Evolutionary conservation across 345 rosid genomes (phyloP).

Genomic region (Brassica nigra): DNA sequence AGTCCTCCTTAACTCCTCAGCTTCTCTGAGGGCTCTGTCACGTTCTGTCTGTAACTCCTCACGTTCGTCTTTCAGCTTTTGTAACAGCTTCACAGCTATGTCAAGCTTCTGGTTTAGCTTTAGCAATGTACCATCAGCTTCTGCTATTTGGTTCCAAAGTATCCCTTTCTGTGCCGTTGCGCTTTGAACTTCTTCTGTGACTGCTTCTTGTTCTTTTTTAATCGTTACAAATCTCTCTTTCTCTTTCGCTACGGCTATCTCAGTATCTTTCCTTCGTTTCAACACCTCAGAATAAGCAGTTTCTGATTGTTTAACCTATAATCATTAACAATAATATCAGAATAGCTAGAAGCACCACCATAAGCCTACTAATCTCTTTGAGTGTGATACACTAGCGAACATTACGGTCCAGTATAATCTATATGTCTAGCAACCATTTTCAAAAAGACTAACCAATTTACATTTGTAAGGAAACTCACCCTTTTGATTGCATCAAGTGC

Average conservation of each 20-base stretch:
- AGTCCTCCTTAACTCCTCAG: constrained; percentile 64
- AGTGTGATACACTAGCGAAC: constrained; percentile 8
- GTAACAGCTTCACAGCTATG: constrained; percentile 74
- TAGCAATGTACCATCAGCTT: constrained; percentile 52
- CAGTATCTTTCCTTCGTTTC: constrained; percentile 66
- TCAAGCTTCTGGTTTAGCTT: constrained; percentile 78
- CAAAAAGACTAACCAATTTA: not conserved
- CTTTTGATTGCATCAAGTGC: constrained; percentile 65
- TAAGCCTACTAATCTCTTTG: constrained; percentile 5
- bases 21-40: constrained; percentile 81
- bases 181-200: constrained; percentile 52
- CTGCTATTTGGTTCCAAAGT: constrained; percentile 59
- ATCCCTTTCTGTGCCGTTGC: constrained; percentile 49
- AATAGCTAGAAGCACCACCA: constrained; percentile 13
- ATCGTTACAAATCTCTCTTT: constrained; percentile 57
- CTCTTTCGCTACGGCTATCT: constrained; percentile 61
- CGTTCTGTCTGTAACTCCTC: constrained; percentile 70
- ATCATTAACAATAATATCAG: constrained; percentile 12
- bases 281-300: constrained; percentile 55
- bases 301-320: constrained; percentile 67
- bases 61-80: constrained; percentile 61
- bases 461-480: constrained; percentile 48
- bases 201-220: constrained; percentile 50
- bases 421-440: constrained; percentile 11
- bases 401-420: constrained; percentile 21